Conservation (phyloP, 2,329 filamentous ascomycete genomes). For the Aspergillus phoenicis region DNA sequence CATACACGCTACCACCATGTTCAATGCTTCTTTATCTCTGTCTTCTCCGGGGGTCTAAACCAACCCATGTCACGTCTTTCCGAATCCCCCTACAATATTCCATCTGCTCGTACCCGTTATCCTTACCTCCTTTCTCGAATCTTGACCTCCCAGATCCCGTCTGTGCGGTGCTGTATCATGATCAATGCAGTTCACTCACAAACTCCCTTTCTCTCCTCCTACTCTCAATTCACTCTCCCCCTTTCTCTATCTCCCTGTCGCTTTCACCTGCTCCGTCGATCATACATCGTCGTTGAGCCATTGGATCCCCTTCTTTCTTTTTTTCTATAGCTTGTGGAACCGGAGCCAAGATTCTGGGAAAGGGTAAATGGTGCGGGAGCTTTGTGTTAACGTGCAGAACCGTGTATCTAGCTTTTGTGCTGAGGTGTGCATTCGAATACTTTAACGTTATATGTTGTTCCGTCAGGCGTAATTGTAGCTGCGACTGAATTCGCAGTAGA, state of each 20-base stretch:
- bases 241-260: neutral
- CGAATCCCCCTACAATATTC: neutral
- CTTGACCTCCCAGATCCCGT: neutral
- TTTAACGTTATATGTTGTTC: neutral
- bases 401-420: slow-evolving; percentile 18
- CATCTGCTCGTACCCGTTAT: neutral
- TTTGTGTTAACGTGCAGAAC: slow-evolving; percentile 11
- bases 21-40: neutral
- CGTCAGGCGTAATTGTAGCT: neutral
- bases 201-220: neutral
- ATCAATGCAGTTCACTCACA: neutral
- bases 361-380: slow-evolving; percentile 2
- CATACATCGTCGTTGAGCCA: neutral
- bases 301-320: neutral
- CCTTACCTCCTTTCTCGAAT: slow-evolving; percentile 1
- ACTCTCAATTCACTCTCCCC: neutral
- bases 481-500: no score
- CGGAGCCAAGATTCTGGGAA: neutral
- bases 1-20: neutral
- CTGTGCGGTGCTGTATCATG: neutral
- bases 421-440: slow-evolving; percentile 14
- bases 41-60: neutral
- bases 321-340: neutral
- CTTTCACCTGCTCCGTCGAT: neutral
- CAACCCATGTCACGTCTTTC: neutral